Evolutionary conservation across 2,329 filamentous ascomycete genomes (phyloP), one percentile per base, ranked within the genome.

Genomic region (Fusarium solani-melongenae): DNA sequence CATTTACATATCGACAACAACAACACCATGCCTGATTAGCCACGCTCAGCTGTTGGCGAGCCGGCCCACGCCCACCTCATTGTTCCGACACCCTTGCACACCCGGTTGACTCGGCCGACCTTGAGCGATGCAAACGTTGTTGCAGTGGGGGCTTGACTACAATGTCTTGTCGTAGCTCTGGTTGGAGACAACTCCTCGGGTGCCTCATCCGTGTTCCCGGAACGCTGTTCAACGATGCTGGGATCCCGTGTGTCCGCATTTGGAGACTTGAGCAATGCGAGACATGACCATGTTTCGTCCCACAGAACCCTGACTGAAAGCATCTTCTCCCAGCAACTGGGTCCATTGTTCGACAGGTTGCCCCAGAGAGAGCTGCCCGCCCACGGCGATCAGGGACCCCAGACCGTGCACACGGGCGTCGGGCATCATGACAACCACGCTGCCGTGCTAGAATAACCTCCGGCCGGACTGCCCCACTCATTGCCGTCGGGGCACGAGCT

Each of bases 311-410:
- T 71, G 38, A 29, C 61, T 57, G 17, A 62, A 69, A 66, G 31
- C 66, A 75, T 62, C 61, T 53, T 68, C 29, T 39, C 33, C 51
- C 51, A 51, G 57, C 17, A 56, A 44, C 56, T 58, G 58, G 38
- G 64, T n/a, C 56, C 55, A 64, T 65, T 56, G 41, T 51, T 59
- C 56, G 67, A 67, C 61, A 62, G 55, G 12, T 24, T 46, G 27
- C 31, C 31, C 29, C 20, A 31, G 14, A 36, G 49, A 38, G 14
- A 14, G n/a, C 39, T 29, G 33, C n/a, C 66, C 53, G 27, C 67
- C 57, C 64, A 58, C 67, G 57, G 62, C 41, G 49, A 67, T 58
- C 67, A 76, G 63, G 66, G 58, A 68, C 46, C 24, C 20, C 58
- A 58, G 39, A 57, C 29, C 29, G 24, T 49, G 49, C 36, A 39